Evolutionary conservation across 2,329 filamentous ascomycete species (phyloP), one percentile per base, ranked within the genome.

Genomic region (Bretziella fagacearum): DNA sequence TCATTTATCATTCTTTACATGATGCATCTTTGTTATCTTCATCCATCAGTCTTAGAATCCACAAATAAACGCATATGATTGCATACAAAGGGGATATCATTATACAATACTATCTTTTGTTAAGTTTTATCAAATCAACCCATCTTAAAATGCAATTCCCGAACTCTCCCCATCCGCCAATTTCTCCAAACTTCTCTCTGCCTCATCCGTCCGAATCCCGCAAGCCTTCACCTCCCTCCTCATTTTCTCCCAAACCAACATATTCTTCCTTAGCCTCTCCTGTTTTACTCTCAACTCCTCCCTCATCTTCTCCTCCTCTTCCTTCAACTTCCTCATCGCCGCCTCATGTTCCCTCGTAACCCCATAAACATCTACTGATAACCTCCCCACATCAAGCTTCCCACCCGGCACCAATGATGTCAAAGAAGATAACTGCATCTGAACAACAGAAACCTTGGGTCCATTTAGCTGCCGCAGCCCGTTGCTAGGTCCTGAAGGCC

Each of bases 301-400:
- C 1, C 73, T 65, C 29, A 74, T 54, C 52, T 67, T 68, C 56
- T 76, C 73, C 55, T 76, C 73, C 39, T 77, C 73, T 32, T 75
- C 72, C 49, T 64, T 65, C 8, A 76, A 62, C 50, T 70, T 70
- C 27, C 64, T 62, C 53, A 66, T 68, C 56, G 74, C 70, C n/a
- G 65, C 57, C 52, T 74, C 70, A 13, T 74, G 59, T 36, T 77
- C 73, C 8, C 67, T 66, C 26, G 67, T 63, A 20, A 75, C 66
- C 13, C 71, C 69, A 1, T 61, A 47, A 3, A 63, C 62, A 6
- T 58, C 57, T 35, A 70, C 54, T 2, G 69, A 63, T 1, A 64
- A 56, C 54, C 67, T 60, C 15, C 61, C 57, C 1, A 67, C 64
- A 50, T 74, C 71, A 17, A 71, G 56, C 53, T 73, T 74, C 23